Base-by-base conservation (phyloP, 2,329 filamentous ascomycete genomes). In the Metarhizium brunneum region DNA sequence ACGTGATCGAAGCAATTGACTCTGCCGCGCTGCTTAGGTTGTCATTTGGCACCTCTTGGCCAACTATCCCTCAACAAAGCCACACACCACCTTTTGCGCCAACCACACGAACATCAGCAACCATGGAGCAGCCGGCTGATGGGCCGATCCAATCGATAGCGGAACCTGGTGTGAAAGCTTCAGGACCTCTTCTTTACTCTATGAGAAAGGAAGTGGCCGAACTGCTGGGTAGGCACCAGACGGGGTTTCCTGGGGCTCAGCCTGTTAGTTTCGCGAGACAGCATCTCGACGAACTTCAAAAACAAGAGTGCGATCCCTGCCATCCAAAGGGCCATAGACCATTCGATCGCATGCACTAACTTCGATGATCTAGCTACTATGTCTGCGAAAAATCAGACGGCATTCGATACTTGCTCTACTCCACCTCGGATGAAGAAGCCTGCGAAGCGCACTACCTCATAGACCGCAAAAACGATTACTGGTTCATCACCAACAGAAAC, bases 321-420 rank as follows among this genome's bases (percentile, higher is more conserved):
- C 40, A 53, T 51, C 16, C 11, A 43, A 25, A 25, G 25, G 25
- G 8, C n/a, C n/a, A 43, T 13, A 14, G 8, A 18, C 14, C 14
- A 30, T 29, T 8, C 10, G 32, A 8, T 16, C 7, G 25, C 38
- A 42, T 20, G 29, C 43, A 58, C 58, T 62, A 50, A 65, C 55
- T 32, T 30, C 20, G 50, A 14, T 47, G 47, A n/a, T n/a, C 53
- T 59, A 87, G 84, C 72, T 99, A 97, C 76, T 99, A 92, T 69
- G 88, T 99, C 61, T 96, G 92, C 77, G 94, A 99, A 73, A 99
- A 99, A 76, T 96, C 92, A 1, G 94, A 99, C 68, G 94, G 94
- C 54, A 90, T 97, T 60, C 85, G 94, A 60, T 96, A 95, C 70
- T 82, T 99, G n/a, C 82, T 99, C 61, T 97, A 95, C 76, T 84